Base-by-base conservation (phyloP, 176 grass and related monocot species). In the Aegilops sharonensis region DNA sequence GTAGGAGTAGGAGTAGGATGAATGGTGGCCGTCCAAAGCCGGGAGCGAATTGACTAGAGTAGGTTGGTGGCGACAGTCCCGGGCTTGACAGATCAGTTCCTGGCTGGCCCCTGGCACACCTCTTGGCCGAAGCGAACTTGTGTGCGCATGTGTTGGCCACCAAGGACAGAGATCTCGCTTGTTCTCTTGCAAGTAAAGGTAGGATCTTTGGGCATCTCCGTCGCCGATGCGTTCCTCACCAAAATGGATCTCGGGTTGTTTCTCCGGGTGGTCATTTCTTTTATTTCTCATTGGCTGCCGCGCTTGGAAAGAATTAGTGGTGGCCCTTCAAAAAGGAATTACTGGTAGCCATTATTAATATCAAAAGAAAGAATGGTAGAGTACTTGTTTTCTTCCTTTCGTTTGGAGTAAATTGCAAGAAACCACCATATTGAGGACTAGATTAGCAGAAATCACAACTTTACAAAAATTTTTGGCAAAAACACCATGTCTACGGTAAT, bases 41-140 rank as follows among this genome's bases (percentile, higher is more conserved):
- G 24, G 17, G 24, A 17, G 56, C 9, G 31, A 21, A 35, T 12
- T 11, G 1, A 43, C 79, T 61, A 66, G 9, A 10, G 6, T 18
- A 12, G 10, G 9, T 27, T 31, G 15, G 5, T 12, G 17, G 27
- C 64, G 45, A 14, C 25, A 43, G 34, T 63, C 11, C 4, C n/a
- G 9, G 43, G 37, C 23, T 5, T 67, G 80, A 84, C 89, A 84
- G 85, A 83, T 75, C 17, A 50, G 75, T 84, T 84, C 73, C 73
- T 32, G 66, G 80, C 25, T 71, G 67, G 68, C 79, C 12, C 67
- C 18, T 12, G 54, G 74, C 40, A 2, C 37, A 72, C 70, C 30
- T 30, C 47, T 86, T 90, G 89, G 65, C 89, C 23, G 40, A 74
- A 42, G 71, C 13, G 66, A 72, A 27, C 48, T 52, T 52, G 47